phyloP scores from a whole-genome alignment of 2,329 filamentous ascomycete genomes.

The Aureobasidium sp. region DNA sequence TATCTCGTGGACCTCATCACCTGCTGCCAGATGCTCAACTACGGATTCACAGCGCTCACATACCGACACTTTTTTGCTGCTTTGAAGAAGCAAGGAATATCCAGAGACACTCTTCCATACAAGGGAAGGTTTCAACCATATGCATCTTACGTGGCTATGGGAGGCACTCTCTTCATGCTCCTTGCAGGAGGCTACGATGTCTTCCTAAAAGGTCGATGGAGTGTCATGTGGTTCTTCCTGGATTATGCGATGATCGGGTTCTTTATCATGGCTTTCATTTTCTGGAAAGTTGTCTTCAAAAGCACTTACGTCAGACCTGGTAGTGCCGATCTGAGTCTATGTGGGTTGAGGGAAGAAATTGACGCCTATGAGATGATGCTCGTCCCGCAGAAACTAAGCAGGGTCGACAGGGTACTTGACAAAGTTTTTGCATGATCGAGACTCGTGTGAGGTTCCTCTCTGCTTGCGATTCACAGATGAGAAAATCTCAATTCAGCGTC shows the following conservation, averaged over 20 bases:
- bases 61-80: slow-evolving; percentile 51
- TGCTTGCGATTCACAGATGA: no score
- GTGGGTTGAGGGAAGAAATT: slow-evolving; percentile 18
- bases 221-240: slow-evolving; percentile 12
- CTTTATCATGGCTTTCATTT: not conserved
- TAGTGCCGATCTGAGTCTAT: slow-evolving; percentile 17
- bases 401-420: not conserved
- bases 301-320: slow-evolving; percentile 15
- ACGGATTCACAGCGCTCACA: slow-evolving; percentile 50
- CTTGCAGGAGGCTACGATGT: slow-evolving; percentile 46
- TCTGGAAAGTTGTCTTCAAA: slow-evolving; percentile 7
- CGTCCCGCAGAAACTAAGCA: not conserved
- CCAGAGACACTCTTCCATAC: slow-evolving; percentile 49
- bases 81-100: slow-evolving; percentile 40
- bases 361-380: slow-evolving; percentile 16
- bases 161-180: slow-evolving; percentile 26
- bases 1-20: slow-evolving; percentile 50
- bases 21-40: slow-evolving; percentile 53
- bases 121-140: slow-evolving; percentile 48
- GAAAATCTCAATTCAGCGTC: no score
- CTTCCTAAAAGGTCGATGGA: slow-evolving; percentile 10
- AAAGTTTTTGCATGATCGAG: not conserved
- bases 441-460: no score
- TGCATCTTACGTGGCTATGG: slow-evolving; percentile 32
- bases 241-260: slow-evolving; percentile 3